Evolutionary conservation across 2,329 filamentous ascomycete genomes (phyloP).

Genomic region (Talaromyces amestolkiae): DNA sequence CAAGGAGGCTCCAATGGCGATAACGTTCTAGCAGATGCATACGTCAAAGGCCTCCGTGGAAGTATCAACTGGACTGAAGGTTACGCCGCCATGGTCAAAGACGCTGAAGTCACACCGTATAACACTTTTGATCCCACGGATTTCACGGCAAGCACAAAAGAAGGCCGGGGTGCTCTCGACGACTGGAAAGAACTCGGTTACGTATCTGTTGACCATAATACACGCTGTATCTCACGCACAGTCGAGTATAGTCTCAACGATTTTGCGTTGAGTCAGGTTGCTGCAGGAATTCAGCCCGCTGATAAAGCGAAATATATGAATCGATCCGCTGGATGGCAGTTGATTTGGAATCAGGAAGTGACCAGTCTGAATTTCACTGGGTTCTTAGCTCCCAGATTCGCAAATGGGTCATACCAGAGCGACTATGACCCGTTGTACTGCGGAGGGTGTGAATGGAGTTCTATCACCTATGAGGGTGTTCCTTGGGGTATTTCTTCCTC

Average conservation of each 20-base stretch:
- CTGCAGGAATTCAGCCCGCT: conserved; percentile 48
- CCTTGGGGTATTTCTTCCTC: conserved; percentile 48
- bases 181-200: conserved; percentile 67
- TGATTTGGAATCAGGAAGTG: conserved; percentile 64
- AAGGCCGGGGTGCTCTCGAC: conserved; percentile 66
- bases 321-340: conserved; percentile 67
- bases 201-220: conserved; percentile 58
- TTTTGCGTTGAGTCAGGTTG: conserved; percentile 60
- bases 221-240: conserved; percentile 62
- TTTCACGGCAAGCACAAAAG: conserved; percentile 60
- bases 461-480: conserved; percentile 60
- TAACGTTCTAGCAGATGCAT: conserved; percentile 70
- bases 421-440: conserved; percentile 53
- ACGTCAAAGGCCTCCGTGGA: conserved; percentile 64
- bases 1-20: conserved; percentile 71
- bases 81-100: conserved; percentile 62
- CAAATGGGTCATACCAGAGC: conserved; percentile 48
- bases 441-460: conserved; percentile 64
- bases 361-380: conserved; percentile 57
- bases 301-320: conserved; percentile 56
- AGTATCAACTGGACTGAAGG: conserved; percentile 64
- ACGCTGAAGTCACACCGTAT: conserved; percentile 63
- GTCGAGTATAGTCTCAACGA: conserved; percentile 67
- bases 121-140: conserved; percentile 58
- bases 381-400: conserved; percentile 56